A percentile compares a stretch with the other conserved stretches of the same genome.
These are phyloP conservation scores for Gaultheria prostrata DNA, from an alignment of 148 eudicot genomes.

Conservation along the genomic window DNA sequence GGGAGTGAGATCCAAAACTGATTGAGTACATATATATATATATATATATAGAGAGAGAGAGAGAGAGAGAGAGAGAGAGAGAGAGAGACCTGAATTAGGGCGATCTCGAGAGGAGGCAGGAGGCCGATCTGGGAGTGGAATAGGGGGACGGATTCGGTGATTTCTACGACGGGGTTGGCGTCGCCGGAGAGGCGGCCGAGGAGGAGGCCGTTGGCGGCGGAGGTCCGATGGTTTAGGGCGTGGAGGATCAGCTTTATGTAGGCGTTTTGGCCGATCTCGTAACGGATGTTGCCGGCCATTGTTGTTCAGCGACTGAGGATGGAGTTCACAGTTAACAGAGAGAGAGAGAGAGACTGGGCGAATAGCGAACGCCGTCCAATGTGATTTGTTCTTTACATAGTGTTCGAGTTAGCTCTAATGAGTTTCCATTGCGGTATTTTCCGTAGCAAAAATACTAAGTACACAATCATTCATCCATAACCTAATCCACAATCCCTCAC, in stretches of 20 bases:
- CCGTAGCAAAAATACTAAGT: too few species aligned
- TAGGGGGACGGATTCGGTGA: slow-evolving; percentile 77
- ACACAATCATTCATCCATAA: too few species aligned
- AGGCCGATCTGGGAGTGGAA: slow-evolving; percentile 77
- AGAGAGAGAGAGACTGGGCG: neutral
- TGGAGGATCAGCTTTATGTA: slow-evolving; percentile 77
- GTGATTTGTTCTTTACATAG: too few species aligned
- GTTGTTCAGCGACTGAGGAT: neutral
- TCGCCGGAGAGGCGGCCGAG: slow-evolving; percentile 53
- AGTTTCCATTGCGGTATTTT: too few species aligned
- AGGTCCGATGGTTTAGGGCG: slow-evolving; percentile 57
- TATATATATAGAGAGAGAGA: neutral
- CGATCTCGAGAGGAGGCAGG: slow-evolving; percentile 86
- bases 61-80: neutral
- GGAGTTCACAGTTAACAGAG: neutral
- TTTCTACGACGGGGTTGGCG: slow-evolving; percentile 38
- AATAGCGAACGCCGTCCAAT: neutral
- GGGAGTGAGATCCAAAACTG: neutral
- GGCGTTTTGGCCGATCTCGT: slow-evolving; percentile 63
- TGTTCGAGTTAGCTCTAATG: too few species aligned
- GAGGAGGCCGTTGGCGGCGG: slow-evolving; percentile 69
- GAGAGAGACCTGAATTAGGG: slow-evolving; percentile 62
- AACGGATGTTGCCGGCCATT: slow-evolving; percentile 42
- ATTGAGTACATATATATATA: too few species aligned
- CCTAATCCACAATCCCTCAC: too few species aligned